Evolutionary conservation across 1,284 basidiomycete genomes (phyloP), one percentile per base, ranked within the genome.

Genomic region (Neolentinus lepideus): DNA sequence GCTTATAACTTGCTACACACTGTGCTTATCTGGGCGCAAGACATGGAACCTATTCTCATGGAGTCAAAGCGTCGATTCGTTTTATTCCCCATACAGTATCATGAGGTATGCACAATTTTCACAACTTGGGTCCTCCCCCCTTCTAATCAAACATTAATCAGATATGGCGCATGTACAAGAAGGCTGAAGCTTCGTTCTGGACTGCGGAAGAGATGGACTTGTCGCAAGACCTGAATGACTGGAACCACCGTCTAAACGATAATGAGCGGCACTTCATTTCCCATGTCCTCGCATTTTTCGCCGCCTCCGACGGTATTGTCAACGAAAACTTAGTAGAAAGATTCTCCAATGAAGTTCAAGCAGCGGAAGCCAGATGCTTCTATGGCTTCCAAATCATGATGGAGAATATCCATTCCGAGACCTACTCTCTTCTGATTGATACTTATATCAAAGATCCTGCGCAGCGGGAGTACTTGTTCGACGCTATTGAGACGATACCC

Each of bases 381-480:
- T 98, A 98, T 69, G 96, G 96, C 19, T 98, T 98, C 80, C 96
- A 98, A 69, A 96, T 98, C 69, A 98, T 98, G 95, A 98, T 98
- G 91, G 96, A 98, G 72, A 94, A 94, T 70, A 88, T 95, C 53
- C 92, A 95, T 71, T 96, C 94, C 2, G 96, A 98, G 72, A 96
- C 95, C 1, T 98, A 98, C 74, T 98, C 96, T 3, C 88, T 99
- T 46, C 87, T 98, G 64, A 97, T 99, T 70, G 94, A 99, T 75
- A 94, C 95, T 9, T 98, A 98, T 71, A 95, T 98, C 75, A 94
- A 93, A 69, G 96, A 98, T 64, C 75, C 87, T 11, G 78, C 74
- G 16, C 83, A 94, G 69, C 86, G 93, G 56, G 85, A 90, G 58
- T 89, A 88, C 69, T 88, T 98, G 36, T 98, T 98, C 69, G 88